Evolutionary conservation across 257 asterid genomes (phyloP), one percentile per base, ranked within the genome.

Genomic region (Nyctanthes arbortristis): DNA sequence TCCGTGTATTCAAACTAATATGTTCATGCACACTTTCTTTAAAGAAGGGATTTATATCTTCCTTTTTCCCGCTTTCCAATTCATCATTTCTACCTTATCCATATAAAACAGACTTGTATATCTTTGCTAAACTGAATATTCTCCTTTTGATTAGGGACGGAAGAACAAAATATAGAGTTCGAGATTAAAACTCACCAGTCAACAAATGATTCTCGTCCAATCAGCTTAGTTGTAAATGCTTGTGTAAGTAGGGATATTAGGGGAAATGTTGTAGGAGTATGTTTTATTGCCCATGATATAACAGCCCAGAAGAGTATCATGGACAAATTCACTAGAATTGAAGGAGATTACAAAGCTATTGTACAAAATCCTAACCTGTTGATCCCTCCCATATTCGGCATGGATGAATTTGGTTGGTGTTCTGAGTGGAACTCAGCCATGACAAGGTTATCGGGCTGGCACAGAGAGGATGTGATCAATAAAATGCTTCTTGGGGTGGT

Each of bases 241-340:
- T 93, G 98, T 73, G 86, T 96, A 1, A 93, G 99, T 87, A 80
- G 90, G 77, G 99, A 93, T 64, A 82, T 91, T n/a, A 77, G 79
- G 68, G 96, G 87, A 47, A 89, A 68, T 25, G 96, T 89, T 5
- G 95, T 89, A 4, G 99, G 99, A 18, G 94, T 91, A 32, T 93
- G 99, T 75, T 93, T 91, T 61, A 84, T 93, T 12, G 97, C 97
- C 12, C 97, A 91, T 72, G 99, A 93, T 74, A 79, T 93, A 76
- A 93, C 99, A 4, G 85, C 79, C 61, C 96, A 93, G 80, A 91
- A 91, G 82, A 83, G 64, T 32, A 86, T 93, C 72, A 79, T 89
- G 96, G 99, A 93, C 88, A 93, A 93, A 77, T 93, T 93, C 83
- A 93, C 97, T n/a, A 74, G 88, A 82, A 91, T 93, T 14, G 92